These are phyloP conservation scores for Penicillium mononematosum DNA, from an alignment of 495 filamentous ascomycete genomes.

Conservation along the genomic window DNA sequence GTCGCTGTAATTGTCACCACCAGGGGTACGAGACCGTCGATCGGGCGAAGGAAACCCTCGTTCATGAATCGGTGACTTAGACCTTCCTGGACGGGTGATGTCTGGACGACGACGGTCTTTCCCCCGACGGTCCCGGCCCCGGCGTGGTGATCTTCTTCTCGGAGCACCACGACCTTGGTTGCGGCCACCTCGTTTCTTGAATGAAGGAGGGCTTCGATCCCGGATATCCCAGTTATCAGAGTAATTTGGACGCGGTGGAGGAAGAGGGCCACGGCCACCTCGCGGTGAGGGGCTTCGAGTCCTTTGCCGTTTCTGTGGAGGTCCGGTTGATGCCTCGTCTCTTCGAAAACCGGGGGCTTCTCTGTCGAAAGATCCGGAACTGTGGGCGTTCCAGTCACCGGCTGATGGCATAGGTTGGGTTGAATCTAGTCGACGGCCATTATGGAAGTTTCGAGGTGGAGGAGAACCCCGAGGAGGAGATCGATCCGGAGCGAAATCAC, in stretches of 20 bases:
- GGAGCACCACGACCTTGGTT: constrained; percentile 36
- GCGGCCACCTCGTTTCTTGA: constrained; percentile 33
- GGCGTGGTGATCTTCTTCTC: constrained; percentile 35
- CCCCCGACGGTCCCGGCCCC: constrained; percentile 39
- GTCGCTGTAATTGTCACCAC: constrained; percentile 31
- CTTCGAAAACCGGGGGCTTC: constrained; percentile 23
- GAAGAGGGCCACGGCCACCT: constrained; percentile 23
- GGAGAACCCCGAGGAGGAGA: constrained; percentile 36
- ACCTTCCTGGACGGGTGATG: constrained; percentile 25
- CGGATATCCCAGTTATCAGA: constrained; percentile 32
- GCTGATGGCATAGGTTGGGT: constrained; percentile 16
- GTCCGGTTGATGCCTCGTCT: constrained; percentile 36
- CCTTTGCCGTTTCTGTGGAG: constrained; percentile 44
- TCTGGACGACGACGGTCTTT: constrained; percentile 30
- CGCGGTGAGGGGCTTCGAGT: constrained; percentile 49
- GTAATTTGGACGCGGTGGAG: constrained; percentile 26
- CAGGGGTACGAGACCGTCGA: constrained; percentile 31
- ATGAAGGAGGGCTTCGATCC: constrained; percentile 32
- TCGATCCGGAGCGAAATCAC: constrained; percentile 33
- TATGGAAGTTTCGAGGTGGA: constrained; percentile 20
- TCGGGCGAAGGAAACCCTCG: constrained; percentile 30
- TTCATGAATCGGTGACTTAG: constrained; percentile 37
- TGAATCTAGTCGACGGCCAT: constrained; percentile 17
- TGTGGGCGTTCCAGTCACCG: constrained; percentile 21
- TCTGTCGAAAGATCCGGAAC: constrained; percentile 24